Base-by-base conservation (phyloP, 1,284 basidiomycete genomes). In the Trichosporon faecale region DNA sequence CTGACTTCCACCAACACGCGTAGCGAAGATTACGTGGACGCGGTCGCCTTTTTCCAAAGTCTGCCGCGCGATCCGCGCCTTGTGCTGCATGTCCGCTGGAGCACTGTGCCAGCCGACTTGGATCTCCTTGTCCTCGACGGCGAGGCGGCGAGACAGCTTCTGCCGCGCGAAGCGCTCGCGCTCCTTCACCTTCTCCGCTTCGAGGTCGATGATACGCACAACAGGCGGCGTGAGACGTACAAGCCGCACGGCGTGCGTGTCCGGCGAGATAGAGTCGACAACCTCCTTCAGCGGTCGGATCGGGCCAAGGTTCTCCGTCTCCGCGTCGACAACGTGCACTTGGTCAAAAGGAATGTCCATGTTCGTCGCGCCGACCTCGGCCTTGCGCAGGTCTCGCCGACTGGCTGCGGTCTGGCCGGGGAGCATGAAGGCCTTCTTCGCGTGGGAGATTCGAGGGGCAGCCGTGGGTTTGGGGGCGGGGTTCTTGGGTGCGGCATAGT, bases 21-120 rank as follows among this genome's bases (percentile, higher is more conserved):
- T 74, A 14, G 81, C 81, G 67, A 81, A 82, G 1, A 82, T 76
- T 12, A 84, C 40, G 31, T 80, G 76, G 16, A 82, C 75, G 52
- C 79, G 73, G 73, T 84, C 80, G 14, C 82, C 82, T 66, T 77
- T 78, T 66, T 77, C 76, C 49, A 84, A 65, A 11, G 79, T 52
- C 0, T 60, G 64, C 44, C 73, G 72, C 5, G 80, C 78, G 11
- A 72, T 57, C 6, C 67, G 67, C 14, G 79, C 49, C 74, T 83
- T 83, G 73, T 82, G 80, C 52, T 68, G 65, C 65, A 83, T 44
- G 72, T 83, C 82, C 1, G 79, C 77, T 16, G 66, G 52, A 0
- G 78, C 82, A 29, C 75, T 73, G 37, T 77, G 73, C 82, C 82
- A 83, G 2, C 76, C 76, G 31, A 83, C 77, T 68, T 82, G 81